A percentile compares a stretch with the other conserved stretches of the same genome.
phyloP scores from a whole-genome alignment of 106 monocot species.

The Narthecium ossifragum region DNA sequence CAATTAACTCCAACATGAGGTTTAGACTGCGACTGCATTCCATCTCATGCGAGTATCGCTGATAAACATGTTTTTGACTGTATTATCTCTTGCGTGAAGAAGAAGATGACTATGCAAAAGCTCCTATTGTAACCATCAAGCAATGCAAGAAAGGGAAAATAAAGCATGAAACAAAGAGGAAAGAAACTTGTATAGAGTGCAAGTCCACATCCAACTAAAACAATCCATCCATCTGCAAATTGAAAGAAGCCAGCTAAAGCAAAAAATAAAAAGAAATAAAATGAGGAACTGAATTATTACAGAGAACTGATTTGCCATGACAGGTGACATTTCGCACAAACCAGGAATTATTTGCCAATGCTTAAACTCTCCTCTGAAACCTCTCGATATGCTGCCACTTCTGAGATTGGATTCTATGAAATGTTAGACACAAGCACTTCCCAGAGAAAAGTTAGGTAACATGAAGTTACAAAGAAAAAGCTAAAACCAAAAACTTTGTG shows the following conservation, averaged over 20 bases:
- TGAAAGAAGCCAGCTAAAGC: neutral
- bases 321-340: conserved; percentile 78
- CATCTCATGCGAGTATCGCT: too few species aligned
- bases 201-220: too few species aligned
- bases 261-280: neutral
- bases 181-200: too few species aligned
- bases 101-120: too few species aligned
- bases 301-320: conserved; percentile 98
- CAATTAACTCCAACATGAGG: too few species aligned
- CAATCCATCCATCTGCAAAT: neutral
- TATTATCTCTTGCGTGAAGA: too few species aligned
- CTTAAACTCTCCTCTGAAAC: conserved; percentile 96
- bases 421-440: neutral
- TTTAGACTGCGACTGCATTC: too few species aligned
- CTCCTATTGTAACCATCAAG: too few species aligned
- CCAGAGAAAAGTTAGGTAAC: neutral
- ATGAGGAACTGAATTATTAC: conserved; percentile 32
- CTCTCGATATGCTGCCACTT: conserved; percentile 98
- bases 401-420: conserved; percentile 28
- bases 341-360: conserved; percentile 97
- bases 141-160: too few species aligned
- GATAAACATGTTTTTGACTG: too few species aligned
- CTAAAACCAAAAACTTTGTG: neutral
- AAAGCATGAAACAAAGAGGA: too few species aligned
- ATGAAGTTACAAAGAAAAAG: neutral